Evolutionary conservation across 352 stramenopile species (phyloP).

Genomic region (Thraustotheca clavata): DNA sequence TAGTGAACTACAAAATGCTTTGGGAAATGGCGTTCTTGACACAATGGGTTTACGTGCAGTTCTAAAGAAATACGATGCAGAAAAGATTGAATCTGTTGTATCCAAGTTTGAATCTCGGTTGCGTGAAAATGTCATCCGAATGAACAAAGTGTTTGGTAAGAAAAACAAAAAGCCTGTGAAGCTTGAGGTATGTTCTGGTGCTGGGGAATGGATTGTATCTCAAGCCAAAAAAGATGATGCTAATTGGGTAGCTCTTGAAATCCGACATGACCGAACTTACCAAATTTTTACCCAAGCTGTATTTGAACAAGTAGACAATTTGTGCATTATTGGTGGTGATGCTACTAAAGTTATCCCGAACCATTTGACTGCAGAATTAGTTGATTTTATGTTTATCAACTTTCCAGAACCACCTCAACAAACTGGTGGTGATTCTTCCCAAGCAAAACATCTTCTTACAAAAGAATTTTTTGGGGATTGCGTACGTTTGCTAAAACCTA

Average conservation of each 20-base stretch:
- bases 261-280: conserved; percentile 23
- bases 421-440: conserved; percentile 11
- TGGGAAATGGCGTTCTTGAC: neutral
- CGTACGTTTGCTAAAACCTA: conserved; percentile 11
- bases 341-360: neutral
- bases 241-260: conserved; percentile 21
- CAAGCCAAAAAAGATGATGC: conserved; percentile 13
- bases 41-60: conserved; percentile 11
- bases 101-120: neutral
- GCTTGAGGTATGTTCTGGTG: conserved; percentile 23
- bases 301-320: conserved; percentile 11
- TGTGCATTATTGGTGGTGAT: conserved; percentile 18
- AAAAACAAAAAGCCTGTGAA: conserved; percentile 13
- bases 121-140: neutral
- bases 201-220: conserved; percentile 22
- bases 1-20: neutral
- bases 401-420: conserved; percentile 24
- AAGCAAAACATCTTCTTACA: conserved; percentile 22
- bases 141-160: conserved; percentile 20
- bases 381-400: conserved; percentile 24
- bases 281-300: conserved; percentile 17
- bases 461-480: conserved; percentile 3
- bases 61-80: conserved; percentile 14
- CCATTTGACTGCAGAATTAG: neutral
- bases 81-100: neutral